These are phyloP conservation scores for Antarctomyces pellizariae DNA, from an alignment of 495 filamentous ascomycete genomes.

Conservation along the genomic window DNA sequence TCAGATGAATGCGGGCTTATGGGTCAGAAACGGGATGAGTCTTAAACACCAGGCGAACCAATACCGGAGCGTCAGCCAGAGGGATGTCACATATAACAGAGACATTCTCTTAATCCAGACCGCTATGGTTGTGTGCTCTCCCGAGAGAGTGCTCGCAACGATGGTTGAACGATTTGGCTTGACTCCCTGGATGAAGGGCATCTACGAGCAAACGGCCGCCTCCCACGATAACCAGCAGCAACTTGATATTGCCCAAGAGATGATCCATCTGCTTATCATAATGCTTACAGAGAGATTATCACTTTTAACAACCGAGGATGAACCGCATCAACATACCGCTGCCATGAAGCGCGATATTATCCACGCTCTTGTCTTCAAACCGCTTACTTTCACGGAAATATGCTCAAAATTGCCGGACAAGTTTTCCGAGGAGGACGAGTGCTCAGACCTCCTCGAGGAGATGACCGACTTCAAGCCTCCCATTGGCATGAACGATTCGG, in stretches of 20 bases:
- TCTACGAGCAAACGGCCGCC: slow-evolving; percentile 38
- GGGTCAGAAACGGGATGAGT: slow-evolving; percentile 93
- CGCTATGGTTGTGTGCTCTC: slow-evolving; percentile 67
- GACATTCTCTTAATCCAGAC: slow-evolving; percentile 91
- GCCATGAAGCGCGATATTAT: slow-evolving; percentile 73
- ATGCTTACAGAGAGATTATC: slow-evolving; percentile 70
- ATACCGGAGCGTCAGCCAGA: slow-evolving; percentile 64
- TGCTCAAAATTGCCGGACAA: slow-evolving; percentile 60
- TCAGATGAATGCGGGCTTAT: slow-evolving; percentile 95
- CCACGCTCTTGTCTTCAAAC: slow-evolving; percentile 88
- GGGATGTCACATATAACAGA: slow-evolving; percentile 79
- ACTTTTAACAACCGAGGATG: slow-evolving; percentile 46
- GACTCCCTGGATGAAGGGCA: slow-evolving; percentile 67
- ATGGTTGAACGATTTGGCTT: slow-evolving; percentile 83
- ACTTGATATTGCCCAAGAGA: slow-evolving; percentile 83
- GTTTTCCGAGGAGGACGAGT: slow-evolving; percentile 59
- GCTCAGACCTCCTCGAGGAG: slow-evolving; percentile 57
- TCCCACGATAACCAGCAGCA: slow-evolving; percentile 67
- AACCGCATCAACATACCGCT: slow-evolving; percentile 35
- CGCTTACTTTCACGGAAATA: slow-evolving; percentile 80
- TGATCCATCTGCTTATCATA: slow-evolving; percentile 81
- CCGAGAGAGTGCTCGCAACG: slow-evolving; percentile 63
- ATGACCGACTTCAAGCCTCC: slow-evolving; percentile 77
- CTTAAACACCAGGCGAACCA: slow-evolving; percentile 84
- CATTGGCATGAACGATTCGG: slow-evolving; percentile 76